A percentile compares a stretch with the other conserved stretches of the same genome.
Conservation (phyloP, 148 eudicot genomes). For the Beta vulgaris region DNA sequence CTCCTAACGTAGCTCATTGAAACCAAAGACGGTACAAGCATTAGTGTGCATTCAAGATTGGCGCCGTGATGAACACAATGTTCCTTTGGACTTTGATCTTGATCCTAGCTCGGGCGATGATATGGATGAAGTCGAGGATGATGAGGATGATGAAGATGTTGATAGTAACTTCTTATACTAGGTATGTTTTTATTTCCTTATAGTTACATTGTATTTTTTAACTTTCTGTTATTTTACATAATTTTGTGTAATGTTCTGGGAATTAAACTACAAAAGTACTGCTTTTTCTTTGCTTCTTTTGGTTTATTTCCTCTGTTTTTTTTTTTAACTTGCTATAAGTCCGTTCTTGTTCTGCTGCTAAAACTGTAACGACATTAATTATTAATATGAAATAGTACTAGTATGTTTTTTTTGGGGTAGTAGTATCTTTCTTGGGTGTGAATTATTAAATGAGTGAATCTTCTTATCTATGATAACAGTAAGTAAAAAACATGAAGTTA, state of each 20-base stretch:
- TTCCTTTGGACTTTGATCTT: too few relatives aligned
- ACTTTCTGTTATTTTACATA: conserved; percentile 35
- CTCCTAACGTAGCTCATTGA: too few relatives aligned
- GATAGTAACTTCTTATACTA: too few relatives aligned
- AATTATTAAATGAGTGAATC: conserved; percentile 11
- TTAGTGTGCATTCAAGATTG: too few relatives aligned
- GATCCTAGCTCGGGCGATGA: too few relatives aligned
- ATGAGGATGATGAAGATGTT: too few relatives aligned
- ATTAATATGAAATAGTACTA: neutral
- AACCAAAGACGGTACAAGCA: too few relatives aligned
- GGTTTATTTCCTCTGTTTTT: conserved; percentile 17
- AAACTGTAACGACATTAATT: conserved; percentile 21
- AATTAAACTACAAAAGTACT: conserved; percentile 25
- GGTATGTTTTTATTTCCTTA: too few relatives aligned
- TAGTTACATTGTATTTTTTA: too few relatives aligned
- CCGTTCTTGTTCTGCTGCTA: conserved; percentile 17
- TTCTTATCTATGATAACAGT: neutral
- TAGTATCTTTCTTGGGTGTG: conserved; percentile 18
- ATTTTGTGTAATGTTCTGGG: conserved; percentile 23
- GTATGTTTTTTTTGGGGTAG: neutral
- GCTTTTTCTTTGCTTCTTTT: conserved; percentile 23
- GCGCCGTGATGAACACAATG: too few relatives aligned
- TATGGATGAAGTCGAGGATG: too few relatives aligned
- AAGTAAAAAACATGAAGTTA: neutral
- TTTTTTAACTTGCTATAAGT: conserved; percentile 18